phyloP scores from a whole-genome alignment of 225 moss, liverwort and hornwort genomes.

The Bryum argenteum region DNA sequence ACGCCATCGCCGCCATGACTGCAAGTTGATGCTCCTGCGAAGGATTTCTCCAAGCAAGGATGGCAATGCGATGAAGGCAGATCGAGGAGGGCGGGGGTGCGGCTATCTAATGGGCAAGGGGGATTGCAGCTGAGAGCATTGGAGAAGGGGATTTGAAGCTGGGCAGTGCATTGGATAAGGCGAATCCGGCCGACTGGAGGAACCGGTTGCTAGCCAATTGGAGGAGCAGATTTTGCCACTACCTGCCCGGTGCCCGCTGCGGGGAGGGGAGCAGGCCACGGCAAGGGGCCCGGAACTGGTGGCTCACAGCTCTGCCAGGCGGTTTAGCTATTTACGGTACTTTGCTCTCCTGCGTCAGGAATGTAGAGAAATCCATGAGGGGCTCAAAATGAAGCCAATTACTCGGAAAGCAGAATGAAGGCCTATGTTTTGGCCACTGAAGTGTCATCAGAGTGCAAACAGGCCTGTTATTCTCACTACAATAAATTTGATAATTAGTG shows the following conservation, averaged over 20 bases:
- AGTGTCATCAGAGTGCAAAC: too few relatives aligned
- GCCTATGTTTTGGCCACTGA: too few relatives aligned
- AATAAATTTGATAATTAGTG: too few relatives aligned
- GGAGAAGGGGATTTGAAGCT: constrained; percentile 6
- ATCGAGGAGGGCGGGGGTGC: neutral
- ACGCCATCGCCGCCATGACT: constrained; percentile 64
- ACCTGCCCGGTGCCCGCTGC: neutral
- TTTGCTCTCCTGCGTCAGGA: too few relatives aligned
- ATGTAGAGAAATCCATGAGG: too few relatives aligned
- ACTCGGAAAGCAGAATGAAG: too few relatives aligned
- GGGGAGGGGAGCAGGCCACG: constrained; percentile 24
- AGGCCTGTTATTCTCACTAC: too few relatives aligned
- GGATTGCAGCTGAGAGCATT: neutral
- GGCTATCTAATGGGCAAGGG: neutral
- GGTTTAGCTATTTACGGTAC: too few relatives aligned
- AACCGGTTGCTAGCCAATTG: constrained; percentile 25
- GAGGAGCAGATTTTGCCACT: neutral
- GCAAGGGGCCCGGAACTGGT: constrained; percentile 25
- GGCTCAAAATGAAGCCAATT: too few relatives aligned
- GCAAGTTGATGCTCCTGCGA: too few relatives aligned
- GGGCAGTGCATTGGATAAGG: constrained; percentile 31
- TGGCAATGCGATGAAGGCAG: too few relatives aligned
- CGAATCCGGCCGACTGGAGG: constrained; percentile 23
- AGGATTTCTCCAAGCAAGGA: too few relatives aligned
- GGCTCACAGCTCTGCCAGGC: neutral